These are phyloP conservation scores for Lactuca sativa DNA, from an alignment of 129 eudicot species.

Conservation along the genomic window DNA sequence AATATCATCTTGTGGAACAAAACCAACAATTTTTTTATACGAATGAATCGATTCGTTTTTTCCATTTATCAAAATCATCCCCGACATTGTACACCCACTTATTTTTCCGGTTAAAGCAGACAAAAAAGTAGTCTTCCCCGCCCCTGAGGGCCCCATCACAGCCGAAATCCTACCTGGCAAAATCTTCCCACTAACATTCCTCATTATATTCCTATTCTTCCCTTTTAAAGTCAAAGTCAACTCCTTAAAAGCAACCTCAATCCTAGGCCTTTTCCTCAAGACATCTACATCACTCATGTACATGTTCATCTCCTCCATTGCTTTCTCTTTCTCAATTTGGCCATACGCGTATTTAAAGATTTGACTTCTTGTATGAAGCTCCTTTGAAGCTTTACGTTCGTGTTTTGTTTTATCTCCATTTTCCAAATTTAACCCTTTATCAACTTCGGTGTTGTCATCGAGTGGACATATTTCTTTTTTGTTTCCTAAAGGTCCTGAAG, in stretches of 20 bases:
- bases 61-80: conserved; percentile 74
- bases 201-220: conserved; percentile 73
- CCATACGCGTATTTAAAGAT: conserved; percentile 92
- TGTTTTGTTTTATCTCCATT: conserved; percentile 71
- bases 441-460: conserved; percentile 55
- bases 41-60: conserved; percentile 70
- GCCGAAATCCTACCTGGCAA: conserved; percentile 89
- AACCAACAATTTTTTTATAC: conserved; percentile 76
- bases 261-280: conserved; percentile 55
- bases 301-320: conserved; percentile 70
- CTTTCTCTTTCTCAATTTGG: conserved; percentile 97
- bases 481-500: conserved; percentile 32
- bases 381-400: conserved; percentile 53
- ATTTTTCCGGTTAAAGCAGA: conserved; percentile 76
- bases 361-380: conserved; percentile 79
- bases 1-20: conserved; percentile 96
- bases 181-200: conserved; percentile 79
- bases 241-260: conserved; percentile 86
- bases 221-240: conserved; percentile 70
- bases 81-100: conserved; percentile 65
- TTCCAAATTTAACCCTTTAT: conserved; percentile 58
- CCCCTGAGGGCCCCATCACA: conserved; percentile 99
- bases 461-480: conserved; percentile 45
- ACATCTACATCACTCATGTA: conserved; percentile 51
- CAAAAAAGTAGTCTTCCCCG: conserved; percentile 92